These are phyloP conservation scores for Solanum neorickii DNA, from an alignment of 257 asterid genomes.

Conservation along the genomic window DNA sequence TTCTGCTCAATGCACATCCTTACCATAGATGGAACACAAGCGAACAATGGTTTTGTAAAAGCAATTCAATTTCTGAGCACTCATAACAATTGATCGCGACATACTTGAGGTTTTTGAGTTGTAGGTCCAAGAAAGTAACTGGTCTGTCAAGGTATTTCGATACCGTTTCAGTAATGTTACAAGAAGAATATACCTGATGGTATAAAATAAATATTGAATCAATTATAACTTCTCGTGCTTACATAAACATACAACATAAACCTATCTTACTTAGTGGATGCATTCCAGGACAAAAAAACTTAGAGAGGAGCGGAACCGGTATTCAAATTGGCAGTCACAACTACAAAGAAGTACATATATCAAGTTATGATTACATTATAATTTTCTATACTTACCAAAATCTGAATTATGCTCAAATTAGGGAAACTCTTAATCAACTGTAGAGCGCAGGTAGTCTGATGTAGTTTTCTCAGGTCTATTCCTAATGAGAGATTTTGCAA, in stretches of 20 bases:
- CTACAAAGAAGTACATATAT: too few species aligned
- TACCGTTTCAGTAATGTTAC: not conserved
- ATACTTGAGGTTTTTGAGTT: not conserved
- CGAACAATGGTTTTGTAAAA: not conserved
- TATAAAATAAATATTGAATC: not conserved
- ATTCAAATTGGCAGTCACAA: not conserved
- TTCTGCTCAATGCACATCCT: not conserved
- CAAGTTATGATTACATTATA: not conserved
- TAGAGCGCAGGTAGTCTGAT: not conserved
- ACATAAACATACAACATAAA: not conserved
- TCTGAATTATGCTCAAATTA: not conserved
- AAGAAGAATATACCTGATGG: too few species aligned
- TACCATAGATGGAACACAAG: not conserved
- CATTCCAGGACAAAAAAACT: not conserved
- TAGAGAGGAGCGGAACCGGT: not conserved
- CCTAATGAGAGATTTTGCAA: not conserved
- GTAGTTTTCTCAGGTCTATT: not conserved
- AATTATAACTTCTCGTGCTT: not conserved
- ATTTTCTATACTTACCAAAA: not conserved
- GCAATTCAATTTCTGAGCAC: not conserved
- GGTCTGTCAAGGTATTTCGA: not conserved
- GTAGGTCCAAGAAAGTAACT: not conserved
- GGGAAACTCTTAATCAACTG: not conserved
- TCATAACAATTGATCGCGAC: not conserved
- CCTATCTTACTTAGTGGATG: not conserved